Base-by-base conservation (phyloP, 1,284 basidiomycete genomes). In the Neolentinus lepideus region DNA sequence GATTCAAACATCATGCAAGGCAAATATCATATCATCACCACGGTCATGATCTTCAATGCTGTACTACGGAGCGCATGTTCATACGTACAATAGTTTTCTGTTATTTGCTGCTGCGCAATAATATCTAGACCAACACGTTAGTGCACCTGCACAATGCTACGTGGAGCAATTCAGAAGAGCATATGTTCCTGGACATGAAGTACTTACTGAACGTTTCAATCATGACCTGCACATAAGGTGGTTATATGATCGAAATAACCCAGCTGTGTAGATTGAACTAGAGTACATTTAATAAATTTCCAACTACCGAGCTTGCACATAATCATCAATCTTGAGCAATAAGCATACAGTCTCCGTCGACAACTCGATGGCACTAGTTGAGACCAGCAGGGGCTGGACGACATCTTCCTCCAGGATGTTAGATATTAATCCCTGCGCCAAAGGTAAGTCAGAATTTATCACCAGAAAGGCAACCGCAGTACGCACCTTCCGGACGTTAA, bases 371-470 rank as follows among this genome's bases (percentile, higher is more conserved):
- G 97, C 97, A 64, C 92, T 96, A 33, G 95, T 99, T 36, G 92
- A 90, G 25, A 99, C 97, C 50, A 99, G 75, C 58, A 99, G 75
- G 19, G 97, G 97, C 71, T 99, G 97, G 19, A 99, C 87, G 22
- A 99, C 97, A 62, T 97, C 94, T 70, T 99, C 97, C 69, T 98
- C 95, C 51, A 96, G 69, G 61, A 98, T 98, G 72, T 98, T 96
- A 46, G 93, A 96, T 65, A 98, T 94, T 64, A 95, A 77, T 21
- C 96, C 95, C 91, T 95, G 60, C 22, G 56, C 52, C 8, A 16
- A 38, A 24, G 45, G 54, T 61, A 43, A 50, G 29, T 31, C 29
- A 31, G 29, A 31, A 4, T 12, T 4, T 31, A 12, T 31, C 29
- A 31, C 29, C 29, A 4, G 29, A 38, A 52, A 52, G 2, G 9